phyloP scores from a whole-genome alignment of 106 monocot genomes.

The Phalaenopsis aphrodite region DNA sequence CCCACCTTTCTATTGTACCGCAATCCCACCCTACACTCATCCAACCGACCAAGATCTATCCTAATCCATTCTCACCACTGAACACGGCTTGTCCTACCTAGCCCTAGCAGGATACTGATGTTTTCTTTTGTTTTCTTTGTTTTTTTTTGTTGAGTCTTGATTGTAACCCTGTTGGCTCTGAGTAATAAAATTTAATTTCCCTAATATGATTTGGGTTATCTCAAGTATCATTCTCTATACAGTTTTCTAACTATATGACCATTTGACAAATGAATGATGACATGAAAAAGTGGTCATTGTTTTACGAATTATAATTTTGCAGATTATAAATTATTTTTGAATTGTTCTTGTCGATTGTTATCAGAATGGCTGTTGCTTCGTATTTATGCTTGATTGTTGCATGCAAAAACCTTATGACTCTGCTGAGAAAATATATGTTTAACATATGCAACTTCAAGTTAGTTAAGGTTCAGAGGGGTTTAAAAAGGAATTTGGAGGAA shows the following conservation, averaged over 20 bases:
- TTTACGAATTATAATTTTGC: constrained; percentile 1
- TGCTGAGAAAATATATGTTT: neutral
- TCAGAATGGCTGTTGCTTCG: neutral
- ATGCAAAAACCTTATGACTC: neutral
- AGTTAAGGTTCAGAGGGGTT: neutral
- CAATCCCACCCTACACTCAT: no score
- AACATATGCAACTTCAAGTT: neutral
- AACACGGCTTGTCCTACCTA: no score
- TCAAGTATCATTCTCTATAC: neutral
- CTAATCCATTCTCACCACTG: no score
- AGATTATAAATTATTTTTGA: neutral
- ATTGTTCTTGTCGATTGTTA: neutral
- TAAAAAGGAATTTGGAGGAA: neutral
- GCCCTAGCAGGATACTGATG: no score
- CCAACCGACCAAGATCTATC: no score
- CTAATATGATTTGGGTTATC: no score
- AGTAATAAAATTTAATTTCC: no score
- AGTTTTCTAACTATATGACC: neutral
- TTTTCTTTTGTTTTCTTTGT: no score
- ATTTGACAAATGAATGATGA: neutral
- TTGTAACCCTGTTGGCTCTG: no score
- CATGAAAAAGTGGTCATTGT: neutral
- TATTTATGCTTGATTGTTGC: neutral
- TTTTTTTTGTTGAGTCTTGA: no score
- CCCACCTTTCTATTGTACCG: no score